Evolutionary conservation across 2,329 filamentous ascomycete genomes (phyloP).

Genomic region (Plenodomus biglobosus): DNA sequence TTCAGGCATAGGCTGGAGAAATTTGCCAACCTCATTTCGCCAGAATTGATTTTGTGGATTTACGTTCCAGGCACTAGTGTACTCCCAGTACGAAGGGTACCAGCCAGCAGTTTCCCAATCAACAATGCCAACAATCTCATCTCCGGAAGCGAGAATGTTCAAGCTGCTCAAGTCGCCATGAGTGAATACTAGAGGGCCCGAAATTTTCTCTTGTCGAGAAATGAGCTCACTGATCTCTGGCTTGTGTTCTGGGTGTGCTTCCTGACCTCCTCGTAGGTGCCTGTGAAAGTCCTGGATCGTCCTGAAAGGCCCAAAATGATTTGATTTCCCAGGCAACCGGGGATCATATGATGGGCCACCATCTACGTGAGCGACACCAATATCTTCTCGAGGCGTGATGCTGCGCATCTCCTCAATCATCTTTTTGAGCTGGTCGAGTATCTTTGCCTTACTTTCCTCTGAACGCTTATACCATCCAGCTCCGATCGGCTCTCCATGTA

Average conservation of each 20-base stretch:
- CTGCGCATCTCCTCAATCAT: slow-evolving; percentile 20
- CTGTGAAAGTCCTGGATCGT: slow-evolving; percentile 43
- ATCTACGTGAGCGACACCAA: slow-evolving; percentile 16
- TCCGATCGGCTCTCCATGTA: slow-evolving; percentile 33
- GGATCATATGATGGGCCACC: slow-evolving; percentile 29
- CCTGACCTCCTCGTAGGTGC: slow-evolving; percentile 38
- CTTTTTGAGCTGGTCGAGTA: slow-evolving; percentile 19
- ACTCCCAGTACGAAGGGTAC: slow-evolving; percentile 55
- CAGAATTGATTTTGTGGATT: slow-evolving; percentile 34
- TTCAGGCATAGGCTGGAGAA: slow-evolving; percentile 31
- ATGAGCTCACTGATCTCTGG: slow-evolving; percentile 18
- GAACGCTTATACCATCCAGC: slow-evolving; percentile 16
- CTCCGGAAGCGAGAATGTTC: slow-evolving; percentile 49
- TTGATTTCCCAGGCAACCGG: slow-evolving; percentile 19
- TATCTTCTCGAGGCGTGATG: slow-evolving; percentile 9
- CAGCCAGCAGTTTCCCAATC: slow-evolving; percentile 54
- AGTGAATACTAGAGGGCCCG: slow-evolving; percentile 49
- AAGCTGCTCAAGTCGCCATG: slow-evolving; percentile 54
- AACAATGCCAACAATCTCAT: slow-evolving; percentile 50
- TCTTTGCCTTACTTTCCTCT: slow-evolving; percentile 9
- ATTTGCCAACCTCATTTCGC: slow-evolving; percentile 12
- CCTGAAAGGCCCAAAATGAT: slow-evolving; percentile 38
- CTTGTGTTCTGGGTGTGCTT: slow-evolving; percentile 2
- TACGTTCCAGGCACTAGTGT: slow-evolving; percentile 37
- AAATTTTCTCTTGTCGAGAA: slow-evolving; percentile 23